Conservation (phyloP, 2,329 filamentous ascomycete species). For the Phymatotrichopsis omnivora region DNA sequence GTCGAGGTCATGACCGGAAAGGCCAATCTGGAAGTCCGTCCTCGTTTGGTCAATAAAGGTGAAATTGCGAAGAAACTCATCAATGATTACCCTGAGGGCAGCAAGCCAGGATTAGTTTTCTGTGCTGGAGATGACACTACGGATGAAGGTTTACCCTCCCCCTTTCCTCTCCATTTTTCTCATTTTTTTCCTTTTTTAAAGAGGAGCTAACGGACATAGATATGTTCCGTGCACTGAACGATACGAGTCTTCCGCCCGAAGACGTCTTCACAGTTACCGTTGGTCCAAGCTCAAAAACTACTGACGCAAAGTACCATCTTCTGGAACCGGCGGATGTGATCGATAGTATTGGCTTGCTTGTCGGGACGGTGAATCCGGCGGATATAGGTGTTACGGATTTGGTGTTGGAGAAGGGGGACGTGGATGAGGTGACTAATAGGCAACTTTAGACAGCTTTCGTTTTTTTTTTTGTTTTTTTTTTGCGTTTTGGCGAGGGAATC, state of each 20-base stretch:
- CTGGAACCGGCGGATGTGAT: conserved; percentile 84
- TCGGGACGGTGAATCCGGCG: conserved; percentile 34
- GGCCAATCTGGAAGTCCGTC: conserved; percentile 93
- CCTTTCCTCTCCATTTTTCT: background rate
- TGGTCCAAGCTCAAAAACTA: conserved; percentile 83
- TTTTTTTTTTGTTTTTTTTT: too few relatives aligned
- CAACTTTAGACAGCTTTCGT: too few relatives aligned
- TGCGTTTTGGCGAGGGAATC: too few relatives aligned
- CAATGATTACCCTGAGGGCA: conserved; percentile 51
- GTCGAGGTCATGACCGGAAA: conserved; percentile 97
- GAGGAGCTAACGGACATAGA: conserved; percentile 38
- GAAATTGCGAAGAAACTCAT: conserved; percentile 84
- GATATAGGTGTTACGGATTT: conserved; percentile 21
- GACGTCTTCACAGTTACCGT: conserved; percentile 86
- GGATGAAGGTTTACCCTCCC: conserved; percentile 67
- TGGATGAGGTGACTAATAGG: background rate
- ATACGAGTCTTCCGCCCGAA: conserved; percentile 46
- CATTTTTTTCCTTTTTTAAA: background rate
- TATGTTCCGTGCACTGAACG: conserved; percentile 70
- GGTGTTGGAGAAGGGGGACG: conserved; percentile 1
- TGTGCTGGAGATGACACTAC: conserved; percentile 95
- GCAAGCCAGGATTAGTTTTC: conserved; percentile 66
- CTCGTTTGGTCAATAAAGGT: conserved; percentile 95
- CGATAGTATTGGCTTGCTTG: conserved; percentile 48
- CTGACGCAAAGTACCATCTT: conserved; percentile 79